Base-by-base conservation (phyloP, 371 early-diverging fungal species). In the Vavraia culicis region DNA sequence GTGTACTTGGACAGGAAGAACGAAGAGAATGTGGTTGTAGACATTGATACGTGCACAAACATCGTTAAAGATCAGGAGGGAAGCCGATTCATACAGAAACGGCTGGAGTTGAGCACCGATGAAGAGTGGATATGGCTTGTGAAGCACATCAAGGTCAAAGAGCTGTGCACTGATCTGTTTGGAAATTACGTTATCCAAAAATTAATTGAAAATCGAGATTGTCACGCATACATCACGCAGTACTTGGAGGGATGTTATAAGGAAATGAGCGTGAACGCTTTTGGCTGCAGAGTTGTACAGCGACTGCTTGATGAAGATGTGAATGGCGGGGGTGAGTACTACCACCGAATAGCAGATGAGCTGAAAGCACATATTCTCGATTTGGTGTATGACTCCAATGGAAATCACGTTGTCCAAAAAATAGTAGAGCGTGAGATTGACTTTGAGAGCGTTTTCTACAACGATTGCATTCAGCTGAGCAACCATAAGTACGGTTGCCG, bases 151-250 rank as follows among this genome's bases (percentile, higher is more conserved):
- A 69, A 80, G 34, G 78, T 85, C 0, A 69, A 86, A 31, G 85
- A 88, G 49, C 72, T 98, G 36, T 88, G 86, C 83, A 85, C 86
- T 0, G 98, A 98, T 66, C 88, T 95, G 1, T 98, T 98, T 78
- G 96, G 95, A 40, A 98, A 98, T 73, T 98, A 98, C 64, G 96
- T 98, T 37, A 78, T 98, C 41, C 96, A 98, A 72, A 98, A 95
- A 73, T 85, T 95, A 62, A 48, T 69, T 19, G 63, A 66, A 15
- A 55, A 33, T 34, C 33, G 39, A 10, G 50, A 42, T 22, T 50
- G 66, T 43, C 37, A 47, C 36, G 20, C 41, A 22, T 41, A 22
- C 14, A 39, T 69, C n/a, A 45, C 58, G n/a, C 73, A 75, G 53
- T 78, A 82, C 59, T 88, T 98, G 85, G 81, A 85, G 58, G 81